phyloP scores from a whole-genome alignment of 2,329 filamentous ascomycete species.

The Claviceps africana region DNA sequence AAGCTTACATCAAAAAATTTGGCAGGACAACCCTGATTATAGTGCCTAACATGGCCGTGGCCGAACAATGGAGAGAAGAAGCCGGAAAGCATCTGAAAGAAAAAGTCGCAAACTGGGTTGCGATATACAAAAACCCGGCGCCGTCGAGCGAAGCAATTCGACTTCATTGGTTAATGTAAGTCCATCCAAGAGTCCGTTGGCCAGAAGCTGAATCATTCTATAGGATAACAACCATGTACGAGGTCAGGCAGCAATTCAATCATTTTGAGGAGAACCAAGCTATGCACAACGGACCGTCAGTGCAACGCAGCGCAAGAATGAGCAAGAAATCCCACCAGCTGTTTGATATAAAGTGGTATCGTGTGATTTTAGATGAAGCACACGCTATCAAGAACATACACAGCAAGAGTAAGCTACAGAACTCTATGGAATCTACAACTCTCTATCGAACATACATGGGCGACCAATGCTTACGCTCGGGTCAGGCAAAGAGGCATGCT shows the following conservation, averaged over 20 bases:
- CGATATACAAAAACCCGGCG: no score
- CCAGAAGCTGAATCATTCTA: not conserved
- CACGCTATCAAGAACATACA: slow-evolving; percentile 39
- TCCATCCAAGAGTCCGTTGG: not conserved
- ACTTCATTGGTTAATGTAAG: not conserved
- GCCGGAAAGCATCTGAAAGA: slow-evolving; percentile 12
- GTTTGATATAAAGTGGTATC: slow-evolving; percentile 23
- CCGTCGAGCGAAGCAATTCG: no score
- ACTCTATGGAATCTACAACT: not conserved
- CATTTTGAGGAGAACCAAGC: not conserved
- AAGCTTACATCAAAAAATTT: slow-evolving; percentile 22
- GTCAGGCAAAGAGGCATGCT: slow-evolving; percentile 10
- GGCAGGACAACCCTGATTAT: slow-evolving; percentile 23
- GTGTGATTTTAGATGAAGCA: slow-evolving; percentile 43
- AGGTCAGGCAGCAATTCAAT: slow-evolving; percentile 11
- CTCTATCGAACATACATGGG: not conserved
- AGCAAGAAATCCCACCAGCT: not conserved
- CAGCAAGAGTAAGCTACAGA: slow-evolving; percentile 15
- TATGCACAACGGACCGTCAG: not conserved
- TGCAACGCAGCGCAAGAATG: not conserved
- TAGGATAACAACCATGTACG: slow-evolving; percentile 18
- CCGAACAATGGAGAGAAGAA: slow-evolving; percentile 17
- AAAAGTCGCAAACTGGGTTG: not conserved
- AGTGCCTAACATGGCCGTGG: slow-evolving; percentile 12
- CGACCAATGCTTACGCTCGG: not conserved